Base-by-base conservation (phyloP, 805 yeast species). In the Yarrowia sp. region DNA sequence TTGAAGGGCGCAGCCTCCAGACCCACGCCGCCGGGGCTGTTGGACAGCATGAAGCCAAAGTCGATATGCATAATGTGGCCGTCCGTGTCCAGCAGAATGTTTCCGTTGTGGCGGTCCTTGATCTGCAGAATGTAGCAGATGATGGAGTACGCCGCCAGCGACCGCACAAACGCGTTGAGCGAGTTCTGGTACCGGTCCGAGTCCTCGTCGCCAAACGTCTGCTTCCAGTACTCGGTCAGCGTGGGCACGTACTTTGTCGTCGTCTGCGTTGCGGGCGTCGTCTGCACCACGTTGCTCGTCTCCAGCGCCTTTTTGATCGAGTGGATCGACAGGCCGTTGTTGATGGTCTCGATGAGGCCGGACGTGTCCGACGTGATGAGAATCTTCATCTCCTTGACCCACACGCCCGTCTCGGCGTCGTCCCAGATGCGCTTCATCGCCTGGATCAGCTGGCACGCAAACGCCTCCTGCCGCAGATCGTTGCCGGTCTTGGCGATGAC, bases 1-100 rank as follows among this genome's bases (percentile, higher is more conserved):
- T 94, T 94, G 79, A 94, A 94, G 1, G 99, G 97, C 0, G 98
- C 97, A 1, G 97, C 96, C 71, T 94, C 99, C 72, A 94, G 92
- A 0, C 97, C 97, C 62, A 94, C 91, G 9, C 47, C 46, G 3
- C 99, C 99, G 0, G 99, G 99, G 0, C 97, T 87, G 70, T 94
- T 93, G 0, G 97, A 90, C 2, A 93, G 78, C 71, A 93, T 74
- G 72, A 90, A 93, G 0, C 99, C 99, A 76, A 94, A 94, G 74
- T 94, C 99, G 68, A 94, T 94, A 73, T 75, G 80, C 47, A 93
- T 85, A 12, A 94, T 87, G 71, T 94, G 99, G 0, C 99, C 99
- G 69, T 89, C 87, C 64, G 86, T 90, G 71, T 94, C 99, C 70
- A 94, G 90, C 89, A 94, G 87, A 65, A 94, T 93, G 73, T 94